Evolutionary conservation across 441 rosid genomes (phyloP).

Genomic region (Biscutella laevigata): DNA sequence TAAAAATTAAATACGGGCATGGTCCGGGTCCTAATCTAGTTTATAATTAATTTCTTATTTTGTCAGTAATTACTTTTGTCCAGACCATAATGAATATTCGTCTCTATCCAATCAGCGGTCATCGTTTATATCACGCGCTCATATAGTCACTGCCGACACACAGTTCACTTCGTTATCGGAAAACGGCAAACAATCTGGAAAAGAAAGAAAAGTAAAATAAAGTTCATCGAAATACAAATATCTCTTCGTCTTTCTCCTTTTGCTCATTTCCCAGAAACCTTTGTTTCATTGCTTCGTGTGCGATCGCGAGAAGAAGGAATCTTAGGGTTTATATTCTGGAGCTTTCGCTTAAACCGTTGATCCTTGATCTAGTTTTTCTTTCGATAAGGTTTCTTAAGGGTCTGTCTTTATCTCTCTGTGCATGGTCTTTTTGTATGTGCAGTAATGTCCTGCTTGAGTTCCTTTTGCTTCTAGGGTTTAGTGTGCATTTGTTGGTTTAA

Average conservation of each 20-base stretch:
- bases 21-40: no score
- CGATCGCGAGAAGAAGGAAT: slow-evolving; percentile 24
- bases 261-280: slow-evolving; percentile 30
- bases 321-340: slow-evolving; percentile 25
- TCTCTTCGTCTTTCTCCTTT: slow-evolving; percentile 24
- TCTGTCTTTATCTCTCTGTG: slow-evolving; percentile 12
- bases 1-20: no score
- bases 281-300: slow-evolving; percentile 22
- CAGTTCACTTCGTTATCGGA: background rate
- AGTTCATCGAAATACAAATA: slow-evolving; percentile 25
- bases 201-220: background rate
- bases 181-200: slow-evolving; percentile 23
- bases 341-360: slow-evolving; percentile 11
- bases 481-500: slow-evolving; percentile 16
- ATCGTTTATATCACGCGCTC: slow-evolving; percentile 23
- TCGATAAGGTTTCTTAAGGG: slow-evolving; percentile 10
- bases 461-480: slow-evolving; percentile 27
- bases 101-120: slow-evolving; percentile 11
- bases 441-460: slow-evolving; percentile 18
- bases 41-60: slow-evolving; percentile 19
- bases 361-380: slow-evolving; percentile 7
- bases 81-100: slow-evolving; percentile 22
- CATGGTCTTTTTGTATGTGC: slow-evolving; percentile 18
- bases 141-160: background rate
- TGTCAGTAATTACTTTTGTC: slow-evolving; percentile 25